phyloP scores from a whole-genome alignment of 2,329 filamentous ascomycete genomes.

The Diaporthe aspalathi region DNA sequence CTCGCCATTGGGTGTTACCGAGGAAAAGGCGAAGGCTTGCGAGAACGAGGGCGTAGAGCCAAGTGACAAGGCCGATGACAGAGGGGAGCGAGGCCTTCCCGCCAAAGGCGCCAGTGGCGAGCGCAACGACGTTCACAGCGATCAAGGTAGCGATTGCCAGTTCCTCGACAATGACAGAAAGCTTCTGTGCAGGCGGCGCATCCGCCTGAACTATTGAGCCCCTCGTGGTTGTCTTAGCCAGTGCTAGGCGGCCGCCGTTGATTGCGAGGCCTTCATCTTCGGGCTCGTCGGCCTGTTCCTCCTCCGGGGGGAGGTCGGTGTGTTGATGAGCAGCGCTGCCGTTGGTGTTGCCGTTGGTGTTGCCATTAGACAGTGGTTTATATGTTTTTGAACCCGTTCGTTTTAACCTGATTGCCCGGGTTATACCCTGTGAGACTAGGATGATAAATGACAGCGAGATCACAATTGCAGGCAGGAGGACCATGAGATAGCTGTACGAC shows the following conservation, averaged over 20 bases:
- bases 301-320: conserved; percentile 64
- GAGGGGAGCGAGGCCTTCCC: conserved; percentile 68
- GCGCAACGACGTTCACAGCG: conserved; percentile 72
- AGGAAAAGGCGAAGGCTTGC: conserved; percentile 77
- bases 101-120: conserved; percentile 71
- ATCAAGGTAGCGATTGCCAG: conserved; percentile 79
- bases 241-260: conserved; percentile 63
- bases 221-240: conserved; percentile 70
- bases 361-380: conserved; percentile 60
- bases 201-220: conserved; percentile 78
- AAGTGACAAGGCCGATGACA: conserved; percentile 76
- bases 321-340: conserved; percentile 55
- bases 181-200: conserved; percentile 77
- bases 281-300: conserved; percentile 57
- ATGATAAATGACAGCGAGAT: conserved; percentile 77
- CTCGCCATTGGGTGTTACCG: conserved; percentile 71
- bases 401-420: conserved; percentile 64
- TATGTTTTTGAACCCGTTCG: conserved; percentile 61
- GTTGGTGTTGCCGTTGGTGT: conserved; percentile 52
- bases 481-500: conserved; percentile 76
- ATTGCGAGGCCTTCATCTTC: conserved; percentile 72
- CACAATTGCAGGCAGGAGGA: conserved; percentile 80
- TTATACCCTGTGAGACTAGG: conserved; percentile 69
- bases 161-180: conserved; percentile 79
- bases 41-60: conserved; percentile 84